Evolutionary conservation across 805 yeast species (phyloP), one percentile per base, ranked within the genome.

Genomic region (Ascoidea asiatica): DNA sequence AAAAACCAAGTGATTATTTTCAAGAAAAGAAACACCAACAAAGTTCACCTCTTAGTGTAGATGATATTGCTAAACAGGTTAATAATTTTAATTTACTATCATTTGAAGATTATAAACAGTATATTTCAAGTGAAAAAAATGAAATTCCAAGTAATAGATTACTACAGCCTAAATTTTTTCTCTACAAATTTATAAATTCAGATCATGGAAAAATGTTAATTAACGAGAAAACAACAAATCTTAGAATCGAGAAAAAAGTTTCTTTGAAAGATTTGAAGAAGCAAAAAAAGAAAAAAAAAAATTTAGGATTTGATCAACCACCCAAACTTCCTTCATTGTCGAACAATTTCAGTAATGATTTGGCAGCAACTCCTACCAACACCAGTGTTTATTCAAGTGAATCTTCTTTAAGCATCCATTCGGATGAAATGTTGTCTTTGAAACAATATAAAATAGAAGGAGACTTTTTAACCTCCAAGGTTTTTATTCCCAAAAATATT

Each of bases 121-220:
- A 29, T 29, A 15, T 3, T 29, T 29, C 4, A 15, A 15, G 15
- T 29, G 15, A 36, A 11, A 19, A 43, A 21, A 47, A 45, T 43
- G 33, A 38, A 13, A 5, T 40, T 5, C 50, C 50, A 17, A 15
- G 7, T 17, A 42, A 45, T 19, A 43, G 21, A 23, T 18, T 47
- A 8, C 19, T 47, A 11, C 37, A 40, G 20, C 41, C 43, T 15
- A 47, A 47, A 36, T 47, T 46, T 20, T 47, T 47, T 37, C 21
- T 47, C 4, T 47, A 22, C 41, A 47, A 47, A 29, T 37, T 47
- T 37, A 21, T 47, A 4, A 46, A 47, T 19, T 43, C 46, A 5
- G 40, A 33, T 19, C 36, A 35, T 22, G 35, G 46, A 40, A 11
- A 23, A 11, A 13, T 40, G 3, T n/a, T 35, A 6, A 17, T 45